Conservation (phyloP, 2,329 filamentous ascomycete species). For the Penicillium italicum region DNA sequence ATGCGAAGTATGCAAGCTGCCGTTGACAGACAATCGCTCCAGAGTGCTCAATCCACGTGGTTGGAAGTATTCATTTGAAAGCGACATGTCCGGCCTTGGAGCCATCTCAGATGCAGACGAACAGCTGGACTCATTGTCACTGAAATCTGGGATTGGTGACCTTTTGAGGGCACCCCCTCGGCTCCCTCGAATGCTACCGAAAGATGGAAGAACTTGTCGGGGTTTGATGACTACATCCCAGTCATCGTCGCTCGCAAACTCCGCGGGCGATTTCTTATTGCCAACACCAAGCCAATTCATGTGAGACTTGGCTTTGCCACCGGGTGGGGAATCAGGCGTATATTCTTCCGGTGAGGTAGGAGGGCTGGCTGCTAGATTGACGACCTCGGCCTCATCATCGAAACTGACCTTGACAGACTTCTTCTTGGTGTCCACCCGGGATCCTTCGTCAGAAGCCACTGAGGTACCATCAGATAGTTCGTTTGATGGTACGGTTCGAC, state of each 20-base stretch:
- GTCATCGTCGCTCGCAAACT: slow-evolving; percentile 44
- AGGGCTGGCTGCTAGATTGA: slow-evolving; percentile 44
- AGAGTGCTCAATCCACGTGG: slow-evolving; percentile 7
- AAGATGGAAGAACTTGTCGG: slow-evolving; percentile 57
- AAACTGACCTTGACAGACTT: slow-evolving; percentile 65
- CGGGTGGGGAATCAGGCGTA: slow-evolving; percentile 34
- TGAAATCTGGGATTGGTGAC: slow-evolving; percentile 21
- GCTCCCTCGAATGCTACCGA: slow-evolving; percentile 58
- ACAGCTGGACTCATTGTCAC: slow-evolving; percentile 32
- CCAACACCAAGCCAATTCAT: slow-evolving; percentile 37
- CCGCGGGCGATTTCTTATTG: slow-evolving; percentile 31
- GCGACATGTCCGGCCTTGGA: slow-evolving; percentile 20
- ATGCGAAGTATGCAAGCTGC: not conserved
- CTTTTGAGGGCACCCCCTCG: slow-evolving; percentile 31
- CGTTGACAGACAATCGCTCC: slow-evolving; percentile 15
- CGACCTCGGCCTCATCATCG: slow-evolving; percentile 53
- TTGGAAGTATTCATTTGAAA: slow-evolving; percentile 39
- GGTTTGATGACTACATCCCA: slow-evolving; percentile 57
- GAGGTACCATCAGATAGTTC: slow-evolving; percentile 58
- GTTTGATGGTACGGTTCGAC: slow-evolving; percentile 41
- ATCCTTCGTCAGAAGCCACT: slow-evolving; percentile 44
- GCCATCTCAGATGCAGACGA: slow-evolving; percentile 48
- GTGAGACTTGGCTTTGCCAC: slow-evolving; percentile 28
- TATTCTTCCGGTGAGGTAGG: slow-evolving; percentile 42
- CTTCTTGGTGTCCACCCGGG: slow-evolving; percentile 45